Evolutionary conservation across 2,329 filamentous ascomycete genomes (phyloP), one percentile per base, ranked within the genome.

Genomic region (Diaporthe citriasiana): DNA sequence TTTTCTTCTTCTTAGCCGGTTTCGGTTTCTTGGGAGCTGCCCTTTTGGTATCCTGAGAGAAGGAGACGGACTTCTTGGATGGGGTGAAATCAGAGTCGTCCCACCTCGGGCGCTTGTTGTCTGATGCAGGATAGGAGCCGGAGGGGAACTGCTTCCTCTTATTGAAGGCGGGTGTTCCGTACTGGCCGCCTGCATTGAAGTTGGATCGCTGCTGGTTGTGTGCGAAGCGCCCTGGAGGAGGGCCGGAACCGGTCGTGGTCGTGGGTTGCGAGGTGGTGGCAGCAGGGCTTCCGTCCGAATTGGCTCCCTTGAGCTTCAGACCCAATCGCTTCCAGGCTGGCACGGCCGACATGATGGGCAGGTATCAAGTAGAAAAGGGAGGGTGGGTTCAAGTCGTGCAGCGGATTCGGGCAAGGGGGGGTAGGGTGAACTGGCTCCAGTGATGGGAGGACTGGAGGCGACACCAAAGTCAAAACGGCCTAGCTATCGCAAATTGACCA

Each of bases 321-420:
- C 89, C 89, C 85, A 90, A 87, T 85, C 88, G 87, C 80, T 91
- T 91, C 89, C 89, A 91, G 76, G 89, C 89, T 73, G 89, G 89
- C 76, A 88, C 84, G 78, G 84, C 84, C 78, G 82, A 85, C 84
- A 87, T 87, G 81, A 78, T 82, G 78, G 76, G 81, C 79, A 78
- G 75, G 70, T 71, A 75, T 74, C 59, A 73, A 76, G 73, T 47
- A 65, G 59, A 55, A 76, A 70, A 57, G 56, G 68, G 71, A 74
- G 53, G 70, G 73, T 59, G 51, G 59, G 55, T 59, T 69, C 55
- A 51, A 68, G 60, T 75, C 60, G 74, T 70, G 74, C 72, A 75
- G 73, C 50, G 66, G 47, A 47, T 38, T 65, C 66, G 65, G 56
- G 65, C 55, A 73, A 72, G 57, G 73, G 75, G 74, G 75, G 73